Conservation (phyloP, 2,329 filamentous ascomycete species). For the Penicillium brevicompactum region DNA sequence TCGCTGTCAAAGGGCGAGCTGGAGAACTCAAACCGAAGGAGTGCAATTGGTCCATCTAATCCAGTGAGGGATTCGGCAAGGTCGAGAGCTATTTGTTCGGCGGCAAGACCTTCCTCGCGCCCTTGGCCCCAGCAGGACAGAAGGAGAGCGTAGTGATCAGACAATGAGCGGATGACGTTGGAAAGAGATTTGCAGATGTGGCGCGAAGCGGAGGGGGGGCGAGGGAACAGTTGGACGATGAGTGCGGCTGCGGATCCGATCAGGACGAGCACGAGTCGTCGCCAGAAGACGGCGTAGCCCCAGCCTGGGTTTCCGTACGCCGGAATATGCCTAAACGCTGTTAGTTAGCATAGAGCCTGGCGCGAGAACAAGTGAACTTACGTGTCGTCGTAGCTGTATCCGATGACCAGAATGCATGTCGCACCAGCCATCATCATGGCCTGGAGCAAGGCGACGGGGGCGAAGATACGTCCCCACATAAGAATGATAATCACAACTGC, state of each 20-base stretch:
- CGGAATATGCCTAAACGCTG: conserved; percentile 36
- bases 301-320: conserved; percentile 51
- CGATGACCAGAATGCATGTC: conserved; percentile 50
- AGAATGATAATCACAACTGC: conserved; percentile 35
- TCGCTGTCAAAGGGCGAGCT: conserved; percentile 41
- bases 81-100: conserved; percentile 34
- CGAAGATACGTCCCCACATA: conserved; percentile 40
- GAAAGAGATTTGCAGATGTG: conserved; percentile 52
- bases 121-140: conserved; percentile 48
- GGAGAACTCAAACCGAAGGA: conserved; percentile 43
- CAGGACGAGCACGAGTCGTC: conserved; percentile 46
- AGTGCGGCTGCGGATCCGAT: conserved; percentile 48
- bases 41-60: conserved; percentile 37
- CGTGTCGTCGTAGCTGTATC: conserved; percentile 51
- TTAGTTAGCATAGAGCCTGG: neutral
- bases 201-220: conserved; percentile 49
- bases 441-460: conserved; percentile 32
- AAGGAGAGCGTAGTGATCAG: conserved; percentile 54
- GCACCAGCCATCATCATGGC: conserved; percentile 44
- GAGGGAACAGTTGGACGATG: conserved; percentile 52
- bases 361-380: conserved; percentile 15
- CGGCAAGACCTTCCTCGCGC: conserved; percentile 26
- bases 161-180: conserved; percentile 45
- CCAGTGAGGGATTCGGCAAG: conserved; percentile 34
- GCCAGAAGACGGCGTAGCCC: conserved; percentile 55